These are phyloP conservation scores for Olyra latifolia DNA, from an alignment of 176 grass and related monocot genomes.

Conservation along the genomic window DNA sequence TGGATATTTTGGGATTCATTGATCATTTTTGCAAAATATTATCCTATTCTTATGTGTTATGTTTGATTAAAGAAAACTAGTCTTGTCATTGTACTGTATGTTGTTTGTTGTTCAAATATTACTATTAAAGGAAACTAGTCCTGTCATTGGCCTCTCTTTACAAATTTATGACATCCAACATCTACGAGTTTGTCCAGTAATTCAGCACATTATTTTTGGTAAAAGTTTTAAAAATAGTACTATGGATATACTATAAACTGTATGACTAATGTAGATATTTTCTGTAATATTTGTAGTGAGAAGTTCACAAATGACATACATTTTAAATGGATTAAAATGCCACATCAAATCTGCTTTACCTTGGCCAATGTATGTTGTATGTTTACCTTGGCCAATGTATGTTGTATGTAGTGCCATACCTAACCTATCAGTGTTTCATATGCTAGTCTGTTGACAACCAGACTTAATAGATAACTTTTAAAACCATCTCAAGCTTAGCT, in stretches of 20 bases:
- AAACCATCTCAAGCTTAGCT: background rate
- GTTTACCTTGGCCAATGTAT: background rate
- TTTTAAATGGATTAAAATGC: background rate
- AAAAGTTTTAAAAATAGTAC: background rate
- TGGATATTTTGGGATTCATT: background rate
- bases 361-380: background rate
- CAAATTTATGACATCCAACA: background rate
- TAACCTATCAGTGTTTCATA: background rate
- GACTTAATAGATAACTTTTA: too few species aligned
- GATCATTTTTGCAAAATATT: background rate
- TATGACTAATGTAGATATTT: background rate
- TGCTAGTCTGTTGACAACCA: background rate
- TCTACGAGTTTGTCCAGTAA: background rate
- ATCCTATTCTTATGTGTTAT: background rate
- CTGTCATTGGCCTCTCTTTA: background rate
- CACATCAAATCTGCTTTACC: too few species aligned
- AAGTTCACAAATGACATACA: background rate
- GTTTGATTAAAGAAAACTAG: background rate
- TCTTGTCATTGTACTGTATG: too few species aligned
- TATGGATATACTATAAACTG: too few species aligned
- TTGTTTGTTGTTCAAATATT: background rate
- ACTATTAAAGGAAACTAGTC: too few species aligned
- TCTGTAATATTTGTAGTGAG: background rate
- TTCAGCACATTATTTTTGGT: background rate
- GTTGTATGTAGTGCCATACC: background rate